Percentiles rank a stretch among this genome's conserved stretches.
phyloP scores from a whole-genome alignment of 2,329 filamentous ascomycete genomes.

The Neoscytalidium dimidiatum region DNA sequence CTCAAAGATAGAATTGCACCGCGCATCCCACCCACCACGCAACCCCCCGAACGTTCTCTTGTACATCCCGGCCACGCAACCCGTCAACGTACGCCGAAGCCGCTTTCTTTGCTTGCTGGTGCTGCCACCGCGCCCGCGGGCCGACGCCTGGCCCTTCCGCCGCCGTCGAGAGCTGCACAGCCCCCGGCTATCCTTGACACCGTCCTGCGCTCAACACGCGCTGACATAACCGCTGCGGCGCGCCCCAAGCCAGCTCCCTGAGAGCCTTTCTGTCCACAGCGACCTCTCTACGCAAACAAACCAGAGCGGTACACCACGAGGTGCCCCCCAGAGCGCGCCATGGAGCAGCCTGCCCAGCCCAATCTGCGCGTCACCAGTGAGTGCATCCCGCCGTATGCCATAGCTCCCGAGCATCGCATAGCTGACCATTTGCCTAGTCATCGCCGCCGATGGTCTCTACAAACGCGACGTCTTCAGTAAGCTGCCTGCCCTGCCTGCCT shows the following conservation, averaged over 20 bases:
- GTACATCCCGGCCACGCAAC: slow-evolving; percentile 16
- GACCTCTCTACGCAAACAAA: background rate
- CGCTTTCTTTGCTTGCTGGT: background rate
- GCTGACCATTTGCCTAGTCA: slow-evolving; percentile 64
- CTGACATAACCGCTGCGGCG: slow-evolving; percentile 21
- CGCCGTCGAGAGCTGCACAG: slow-evolving; percentile 19
- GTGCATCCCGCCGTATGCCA: slow-evolving; percentile 32
- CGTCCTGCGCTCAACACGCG: slow-evolving; percentile 18
- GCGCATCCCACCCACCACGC: background rate
- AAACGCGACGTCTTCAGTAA: slow-evolving; percentile 99
- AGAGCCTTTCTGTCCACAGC: background rate
- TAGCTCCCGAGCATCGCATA: slow-evolving; percentile 12
- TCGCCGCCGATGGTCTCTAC: slow-evolving; percentile 96
- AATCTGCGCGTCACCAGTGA: slow-evolving; percentile 94
- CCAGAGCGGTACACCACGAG: background rate
- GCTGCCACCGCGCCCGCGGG: slow-evolving; percentile 11
- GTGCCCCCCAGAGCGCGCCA: slow-evolving; percentile 27
- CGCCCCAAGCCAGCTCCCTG: slow-evolving; percentile 12
- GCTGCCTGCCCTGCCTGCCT: slow-evolving; percentile 41
- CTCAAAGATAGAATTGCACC: slow-evolving; percentile 20
- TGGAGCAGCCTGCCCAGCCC: slow-evolving; percentile 58
- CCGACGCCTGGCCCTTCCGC: slow-evolving; percentile 20
- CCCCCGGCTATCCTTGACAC: slow-evolving; percentile 21
- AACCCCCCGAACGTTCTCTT: background rate
- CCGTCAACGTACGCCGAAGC: slow-evolving; percentile 10